A percentile compares a stretch with the other conserved stretches of the same genome.
Conservation (phyloP, 2,329 filamentous ascomycete genomes). For the Nannizziopsis arthrosporioides region DNA sequence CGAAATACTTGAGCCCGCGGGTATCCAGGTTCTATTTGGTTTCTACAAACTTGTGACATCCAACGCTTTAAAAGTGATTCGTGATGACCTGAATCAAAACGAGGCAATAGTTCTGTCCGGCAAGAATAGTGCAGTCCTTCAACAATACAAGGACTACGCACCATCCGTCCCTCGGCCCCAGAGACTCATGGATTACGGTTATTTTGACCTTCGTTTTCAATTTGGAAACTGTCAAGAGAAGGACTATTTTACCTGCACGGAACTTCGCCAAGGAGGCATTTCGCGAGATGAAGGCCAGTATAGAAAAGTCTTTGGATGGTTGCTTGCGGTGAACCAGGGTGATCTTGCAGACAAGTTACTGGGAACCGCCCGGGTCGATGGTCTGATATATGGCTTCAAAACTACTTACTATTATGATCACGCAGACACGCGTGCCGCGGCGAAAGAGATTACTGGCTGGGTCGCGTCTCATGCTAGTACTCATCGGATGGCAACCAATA, state of each 20-base stretch:
- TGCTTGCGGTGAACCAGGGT: not conserved
- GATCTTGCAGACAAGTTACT: not conserved
- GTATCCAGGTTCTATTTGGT: conserved; percentile 1
- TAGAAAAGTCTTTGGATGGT: conserved; percentile 5
- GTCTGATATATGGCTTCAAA: conserved; percentile 5
- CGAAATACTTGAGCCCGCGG: not conserved
- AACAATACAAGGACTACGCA: not conserved
- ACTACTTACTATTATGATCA: conserved; percentile 1
- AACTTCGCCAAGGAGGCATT: not conserved
- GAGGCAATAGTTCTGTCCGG: not conserved
- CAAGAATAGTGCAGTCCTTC: not conserved
- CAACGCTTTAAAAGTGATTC: not conserved
- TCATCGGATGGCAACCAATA: not conserved
- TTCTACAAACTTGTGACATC: conserved; percentile 1
- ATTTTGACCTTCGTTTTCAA: not conserved
- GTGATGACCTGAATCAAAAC: not conserved
- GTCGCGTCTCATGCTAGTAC: not conserved
- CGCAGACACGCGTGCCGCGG: not conserved
- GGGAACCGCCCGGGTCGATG: not conserved
- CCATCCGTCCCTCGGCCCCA: not conserved
- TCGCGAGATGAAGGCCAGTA: not conserved
- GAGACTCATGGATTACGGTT: conserved; percentile 4
- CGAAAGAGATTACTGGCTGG: not conserved
- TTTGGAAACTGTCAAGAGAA: conserved; percentile 1
- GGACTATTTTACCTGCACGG: conserved; percentile 1